Percentiles rank a stretch among this genome's conserved stretches.
Evolutionary conservation across 805 yeast genomes (phyloP).

Genomic region (Candida namnaoensis): DNA sequence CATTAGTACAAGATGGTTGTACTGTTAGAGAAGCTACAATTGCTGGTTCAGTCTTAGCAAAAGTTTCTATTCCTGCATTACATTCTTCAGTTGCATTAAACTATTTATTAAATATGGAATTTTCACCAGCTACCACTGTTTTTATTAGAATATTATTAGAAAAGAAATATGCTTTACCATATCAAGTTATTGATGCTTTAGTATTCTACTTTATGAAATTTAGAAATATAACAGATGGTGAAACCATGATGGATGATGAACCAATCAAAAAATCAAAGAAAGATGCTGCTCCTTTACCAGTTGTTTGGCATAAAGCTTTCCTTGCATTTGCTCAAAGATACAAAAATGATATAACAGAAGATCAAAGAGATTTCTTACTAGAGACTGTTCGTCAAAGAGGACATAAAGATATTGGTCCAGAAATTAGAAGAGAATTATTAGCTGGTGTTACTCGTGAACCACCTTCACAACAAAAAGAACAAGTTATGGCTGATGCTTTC

Average conservation of each 20-base stretch:
- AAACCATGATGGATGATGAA: constrained; percentile 25
- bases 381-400: constrained; percentile 88
- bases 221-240: constrained; percentile 45
- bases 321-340: constrained; percentile 92
- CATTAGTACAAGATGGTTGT: constrained; percentile 82
- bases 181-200: constrained; percentile 89
- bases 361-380: constrained; percentile 88
- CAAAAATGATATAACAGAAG: constrained; percentile 97
- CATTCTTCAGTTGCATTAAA: constrained; percentile 95
- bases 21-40: constrained; percentile 90
- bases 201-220: constrained; percentile 93
- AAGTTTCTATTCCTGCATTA: constrained; percentile 86
- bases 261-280: constrained; percentile 27
- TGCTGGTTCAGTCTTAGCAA: constrained; percentile 84
- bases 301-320: constrained; percentile 96
- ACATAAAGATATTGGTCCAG: constrained; percentile 87
- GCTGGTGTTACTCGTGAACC: constrained; percentile 70
- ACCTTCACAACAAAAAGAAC: constrained; percentile 16
- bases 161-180: constrained; percentile 94
- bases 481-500: constrained; percentile 22
- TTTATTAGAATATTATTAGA: constrained; percentile 86
- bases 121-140: constrained; percentile 81
- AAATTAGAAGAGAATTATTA: constrained; percentile 83
- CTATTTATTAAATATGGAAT: constrained; percentile 74
- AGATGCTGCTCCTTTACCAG: constrained; percentile 58